phyloP scores from a whole-genome alignment of 345 rosid species.

The Gossypium herbaceum region DNA sequence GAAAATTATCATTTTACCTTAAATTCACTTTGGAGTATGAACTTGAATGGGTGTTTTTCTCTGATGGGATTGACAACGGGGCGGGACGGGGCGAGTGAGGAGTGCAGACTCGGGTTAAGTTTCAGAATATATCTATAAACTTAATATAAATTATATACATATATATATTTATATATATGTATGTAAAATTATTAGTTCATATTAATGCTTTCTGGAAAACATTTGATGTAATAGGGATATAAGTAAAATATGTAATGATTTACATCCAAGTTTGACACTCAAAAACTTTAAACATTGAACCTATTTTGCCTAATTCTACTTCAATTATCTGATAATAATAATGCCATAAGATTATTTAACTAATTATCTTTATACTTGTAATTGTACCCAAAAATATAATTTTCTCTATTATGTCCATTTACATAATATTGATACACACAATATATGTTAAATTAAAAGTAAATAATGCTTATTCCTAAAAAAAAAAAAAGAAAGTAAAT shows the following conservation, averaged over 20 bases:
- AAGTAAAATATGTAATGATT: neutral
- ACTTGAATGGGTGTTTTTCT: neutral
- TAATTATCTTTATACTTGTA: too few species aligned
- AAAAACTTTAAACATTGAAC: neutral
- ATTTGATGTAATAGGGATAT: neutral
- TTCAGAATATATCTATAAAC: neutral
- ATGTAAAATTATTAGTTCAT: neutral
- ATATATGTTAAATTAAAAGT: too few species aligned
- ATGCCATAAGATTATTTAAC: neutral
- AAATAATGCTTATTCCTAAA: too few species aligned
- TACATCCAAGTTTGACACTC: neutral
- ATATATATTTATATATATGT: constrained; percentile 5
- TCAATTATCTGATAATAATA: neutral
- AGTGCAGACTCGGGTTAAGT: neutral
- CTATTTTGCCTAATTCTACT: neutral
- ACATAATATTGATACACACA: too few species aligned
- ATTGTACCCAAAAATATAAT: too few species aligned
- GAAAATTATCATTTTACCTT: neutral
- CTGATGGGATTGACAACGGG: neutral
- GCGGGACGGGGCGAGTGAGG: neutral
- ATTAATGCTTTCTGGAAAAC: constrained; percentile 5
- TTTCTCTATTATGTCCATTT: too few species aligned
- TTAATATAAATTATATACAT: too few species aligned
- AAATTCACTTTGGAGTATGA: neutral
- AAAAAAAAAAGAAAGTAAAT: too few species aligned